Conservation (phyloP, 768 basidiomycete species). For the Pulveroboletus ravenelii region DNA sequence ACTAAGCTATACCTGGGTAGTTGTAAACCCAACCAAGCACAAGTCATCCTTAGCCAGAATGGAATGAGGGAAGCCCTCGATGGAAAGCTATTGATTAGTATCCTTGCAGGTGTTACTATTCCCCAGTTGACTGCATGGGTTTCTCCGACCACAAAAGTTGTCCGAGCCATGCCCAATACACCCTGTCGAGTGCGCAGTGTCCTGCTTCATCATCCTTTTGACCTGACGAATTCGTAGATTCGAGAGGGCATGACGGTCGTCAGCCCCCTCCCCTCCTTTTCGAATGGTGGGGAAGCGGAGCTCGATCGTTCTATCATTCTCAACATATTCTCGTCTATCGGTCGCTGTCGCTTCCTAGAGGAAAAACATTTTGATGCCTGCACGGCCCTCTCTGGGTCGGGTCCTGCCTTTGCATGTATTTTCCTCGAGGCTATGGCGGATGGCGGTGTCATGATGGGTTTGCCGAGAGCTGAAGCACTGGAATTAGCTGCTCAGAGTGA, state of each 20-base stretch:
- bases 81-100: conserved; percentile 91
- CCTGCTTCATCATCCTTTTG: neutral
- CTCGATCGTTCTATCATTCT: conserved; percentile 70
- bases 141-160: conserved; percentile 69
- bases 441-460: conserved; percentile 99
- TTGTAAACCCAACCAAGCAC: conserved; percentile 90
- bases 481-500: conserved; percentile 94
- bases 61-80: conserved; percentile 82
- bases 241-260: conserved; percentile 98
- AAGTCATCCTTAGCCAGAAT: conserved; percentile 60
- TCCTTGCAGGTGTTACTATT: conserved; percentile 95
- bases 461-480: conserved; percentile 88
- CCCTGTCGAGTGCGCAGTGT: conserved; percentile 75
- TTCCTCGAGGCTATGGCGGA: conserved; percentile 99
- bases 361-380: conserved; percentile 99
- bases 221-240: conserved; percentile 51
- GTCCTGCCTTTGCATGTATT: conserved; percentile 94
- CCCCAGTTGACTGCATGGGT: conserved; percentile 75
- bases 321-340: conserved; percentile 96
- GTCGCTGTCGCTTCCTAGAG: conserved; percentile 91
- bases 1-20: conserved; percentile 37
- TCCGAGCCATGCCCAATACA: conserved; percentile 98
- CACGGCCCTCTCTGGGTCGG: conserved; percentile 92
- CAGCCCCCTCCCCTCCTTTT: conserved; percentile 58
- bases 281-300: conserved; percentile 38